Conservation (phyloP, 1,284 basidiomycete genomes). For the Pterulicium gracile region DNA sequence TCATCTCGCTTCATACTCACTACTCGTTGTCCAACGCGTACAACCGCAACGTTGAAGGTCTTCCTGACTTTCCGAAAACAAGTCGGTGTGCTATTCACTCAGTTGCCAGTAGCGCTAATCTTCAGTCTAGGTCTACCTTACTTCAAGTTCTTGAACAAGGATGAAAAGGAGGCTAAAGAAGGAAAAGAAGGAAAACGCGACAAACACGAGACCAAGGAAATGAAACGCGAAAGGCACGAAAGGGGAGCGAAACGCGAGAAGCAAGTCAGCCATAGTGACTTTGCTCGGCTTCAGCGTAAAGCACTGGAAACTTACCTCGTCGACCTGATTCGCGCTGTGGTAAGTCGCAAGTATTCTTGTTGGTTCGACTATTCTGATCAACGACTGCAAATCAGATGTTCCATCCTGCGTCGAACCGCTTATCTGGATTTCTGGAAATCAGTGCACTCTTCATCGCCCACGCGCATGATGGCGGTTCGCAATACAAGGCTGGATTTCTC, state of each 20-base stretch:
- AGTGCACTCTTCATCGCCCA: constrained; percentile 81
- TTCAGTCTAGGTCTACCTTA: constrained; percentile 65
- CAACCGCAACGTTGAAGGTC: constrained; percentile 56
- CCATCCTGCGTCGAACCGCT: constrained; percentile 85
- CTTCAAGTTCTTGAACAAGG: constrained; percentile 70
- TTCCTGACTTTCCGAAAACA: constrained; percentile 90
- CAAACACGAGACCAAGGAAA: too few species aligned
- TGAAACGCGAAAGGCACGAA: too few species aligned
- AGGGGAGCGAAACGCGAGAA: constrained; percentile 37
- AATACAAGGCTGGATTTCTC: constrained; percentile 88
- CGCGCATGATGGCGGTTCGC: constrained; percentile 74
- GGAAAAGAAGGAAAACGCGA: not conserved
- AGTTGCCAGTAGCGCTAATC: not conserved
- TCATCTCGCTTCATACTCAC: constrained; percentile 84
- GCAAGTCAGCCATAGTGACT: constrained; percentile 55
- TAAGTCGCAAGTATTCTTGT: constrained; percentile 27
- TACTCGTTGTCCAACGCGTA: constrained; percentile 83
- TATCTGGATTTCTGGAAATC: constrained; percentile 93
- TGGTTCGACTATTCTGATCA: constrained; percentile 6
- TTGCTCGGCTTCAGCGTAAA: constrained; percentile 73
- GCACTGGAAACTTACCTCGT: constrained; percentile 85
- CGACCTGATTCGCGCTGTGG: constrained; percentile 81
- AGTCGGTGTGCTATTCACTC: constrained; percentile 33
- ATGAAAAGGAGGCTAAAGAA: constrained; percentile 21
- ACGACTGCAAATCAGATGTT: constrained; percentile 68